Base-by-base conservation (phyloP, 2,329 filamentous ascomycete species). In the Pyrenophora teres region DNA sequence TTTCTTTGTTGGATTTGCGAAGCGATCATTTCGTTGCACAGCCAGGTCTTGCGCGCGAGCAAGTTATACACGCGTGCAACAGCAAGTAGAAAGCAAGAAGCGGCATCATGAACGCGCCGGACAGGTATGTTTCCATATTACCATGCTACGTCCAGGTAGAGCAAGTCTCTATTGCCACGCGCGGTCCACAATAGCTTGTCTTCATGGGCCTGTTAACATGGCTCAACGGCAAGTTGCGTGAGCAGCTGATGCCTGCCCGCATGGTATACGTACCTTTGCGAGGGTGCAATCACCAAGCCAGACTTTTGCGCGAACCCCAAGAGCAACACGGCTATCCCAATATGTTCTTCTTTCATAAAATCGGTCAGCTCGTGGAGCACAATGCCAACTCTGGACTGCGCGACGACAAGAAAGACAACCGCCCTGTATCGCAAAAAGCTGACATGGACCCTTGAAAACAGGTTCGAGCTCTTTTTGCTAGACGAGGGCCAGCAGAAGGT, bases 381-480 rank as follows among this genome's bases (percentile, higher is more conserved):
- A 50, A 54, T 7, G 23, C 23, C 13, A 49, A 44, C 37, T 46
- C 37, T 23, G 44, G 38, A 40, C 52, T 57, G 27, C 56, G 53
- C 33, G 45, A 59, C 46, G 36, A 45, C 10, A 39, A 51, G 37
- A 49, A 49, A 18, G 23, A 52, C 36, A 46, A 52, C 33, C 48
- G 42, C 10, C 27, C 32, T 23, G 36, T 52, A n/a, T 18, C 35
- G 40, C 39, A 52, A 30, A 60, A 56, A 43, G 40, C 63, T 67
- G 54, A 70, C 39, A 4, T 58, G 16, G 52, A 54, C 23, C 8
- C 8, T 12, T 12, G 57, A 60, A 23, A 52, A 68, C 57, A 97
- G 94, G 71, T 96, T 95, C 79, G 94, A 97, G 81, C 85, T 95
- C 41, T 97, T 97, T 78, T 78, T 97, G 59, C 88, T 97, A 54